A percentile compares a stretch with the other conserved stretches of the same genome.
Evolutionary conservation across 2,329 filamentous ascomycete genomes (phyloP).

Genomic region (Fusarium sp.): DNA sequence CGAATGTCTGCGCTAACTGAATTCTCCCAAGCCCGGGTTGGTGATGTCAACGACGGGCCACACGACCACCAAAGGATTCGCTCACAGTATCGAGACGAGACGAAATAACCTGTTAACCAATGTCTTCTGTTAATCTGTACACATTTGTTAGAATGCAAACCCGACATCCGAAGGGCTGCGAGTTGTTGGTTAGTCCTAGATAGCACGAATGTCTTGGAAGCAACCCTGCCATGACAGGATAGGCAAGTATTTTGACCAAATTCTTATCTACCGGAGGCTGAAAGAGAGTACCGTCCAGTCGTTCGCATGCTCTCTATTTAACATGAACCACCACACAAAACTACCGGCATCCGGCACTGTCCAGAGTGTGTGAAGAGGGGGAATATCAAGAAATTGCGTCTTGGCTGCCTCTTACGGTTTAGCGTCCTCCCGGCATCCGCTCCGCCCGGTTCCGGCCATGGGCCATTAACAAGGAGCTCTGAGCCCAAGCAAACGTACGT

Average conservation of each 20-base stretch:
- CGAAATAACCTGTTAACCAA: neutral
- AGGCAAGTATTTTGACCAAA: slow-evolving; percentile 7
- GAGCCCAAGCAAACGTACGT: slow-evolving; percentile 9
- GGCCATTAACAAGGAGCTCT: slow-evolving; percentile 25
- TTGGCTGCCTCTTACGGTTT: slow-evolving; percentile 49
- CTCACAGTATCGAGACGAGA: neutral
- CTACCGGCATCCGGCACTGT: slow-evolving; percentile 26
- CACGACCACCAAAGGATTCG: neutral
- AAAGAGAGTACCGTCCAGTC: neutral
- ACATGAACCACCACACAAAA: slow-evolving; percentile 1
- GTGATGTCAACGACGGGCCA: neutral
- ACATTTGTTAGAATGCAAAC: neutral
- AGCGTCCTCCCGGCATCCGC: slow-evolving; percentile 32
- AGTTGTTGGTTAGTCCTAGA: neutral
- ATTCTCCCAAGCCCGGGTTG: neutral
- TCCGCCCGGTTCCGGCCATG: slow-evolving; percentile 30
- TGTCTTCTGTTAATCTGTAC: neutral
- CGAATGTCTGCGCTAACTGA: neutral
- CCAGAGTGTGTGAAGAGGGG: slow-evolving; percentile 18
- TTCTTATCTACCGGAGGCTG: neutral
- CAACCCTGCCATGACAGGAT: neutral
- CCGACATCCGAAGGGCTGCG: neutral
- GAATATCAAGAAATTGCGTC: slow-evolving; percentile 37
- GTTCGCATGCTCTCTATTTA: neutral
- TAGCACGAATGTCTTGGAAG: neutral